A percentile compares a stretch with the other conserved stretches of the same genome.
Evolutionary conservation across 2,329 filamentous ascomycete species (phyloP).

Genomic region (Fusarium tupiense): DNA sequence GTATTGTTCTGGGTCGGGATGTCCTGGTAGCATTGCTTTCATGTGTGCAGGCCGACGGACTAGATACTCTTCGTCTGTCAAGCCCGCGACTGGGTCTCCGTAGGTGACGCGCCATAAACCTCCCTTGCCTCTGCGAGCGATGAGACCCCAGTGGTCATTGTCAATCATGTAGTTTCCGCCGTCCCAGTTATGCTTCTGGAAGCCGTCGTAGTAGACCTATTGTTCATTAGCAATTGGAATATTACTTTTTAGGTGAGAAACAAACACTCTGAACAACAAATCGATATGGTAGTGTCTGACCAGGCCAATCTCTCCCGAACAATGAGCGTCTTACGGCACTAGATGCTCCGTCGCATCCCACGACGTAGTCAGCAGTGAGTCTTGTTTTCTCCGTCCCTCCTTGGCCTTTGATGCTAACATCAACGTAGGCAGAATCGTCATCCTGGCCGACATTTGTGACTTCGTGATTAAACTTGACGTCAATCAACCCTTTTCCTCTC

Average conservation of each 20-base stretch:
- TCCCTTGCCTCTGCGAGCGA: background rate
- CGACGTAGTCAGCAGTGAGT: background rate
- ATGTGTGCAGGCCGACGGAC: background rate
- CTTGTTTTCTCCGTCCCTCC: rapidly evolving
- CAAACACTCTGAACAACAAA: conserved; percentile 6
- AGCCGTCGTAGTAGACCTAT: conserved; percentile 6
- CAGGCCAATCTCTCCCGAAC: background rate
- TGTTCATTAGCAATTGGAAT: rapidly evolving
- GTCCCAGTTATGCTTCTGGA: background rate
- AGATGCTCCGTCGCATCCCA: conserved; percentile 4
- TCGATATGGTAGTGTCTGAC: background rate
- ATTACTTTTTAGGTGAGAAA: rapidly evolving
- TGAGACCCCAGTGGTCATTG: conserved; percentile 1
- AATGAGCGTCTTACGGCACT: background rate
- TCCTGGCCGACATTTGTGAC: background rate
- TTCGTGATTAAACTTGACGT: conserved; percentile 1
- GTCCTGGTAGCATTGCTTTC: conserved; percentile 1
- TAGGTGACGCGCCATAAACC: conserved; percentile 6
- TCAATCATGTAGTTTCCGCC: conserved; percentile 3
- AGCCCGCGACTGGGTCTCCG: background rate
- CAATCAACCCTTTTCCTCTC: background rate
- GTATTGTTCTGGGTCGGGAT: background rate
- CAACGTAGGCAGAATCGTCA: background rate
- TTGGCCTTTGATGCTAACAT: background rate
- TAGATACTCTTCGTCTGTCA: conserved; percentile 1